Percentiles rank a stretch among this genome's conserved stretches.
Conservation (phyloP, 441 rosid genomes). For the Gossypium laxum region DNA sequence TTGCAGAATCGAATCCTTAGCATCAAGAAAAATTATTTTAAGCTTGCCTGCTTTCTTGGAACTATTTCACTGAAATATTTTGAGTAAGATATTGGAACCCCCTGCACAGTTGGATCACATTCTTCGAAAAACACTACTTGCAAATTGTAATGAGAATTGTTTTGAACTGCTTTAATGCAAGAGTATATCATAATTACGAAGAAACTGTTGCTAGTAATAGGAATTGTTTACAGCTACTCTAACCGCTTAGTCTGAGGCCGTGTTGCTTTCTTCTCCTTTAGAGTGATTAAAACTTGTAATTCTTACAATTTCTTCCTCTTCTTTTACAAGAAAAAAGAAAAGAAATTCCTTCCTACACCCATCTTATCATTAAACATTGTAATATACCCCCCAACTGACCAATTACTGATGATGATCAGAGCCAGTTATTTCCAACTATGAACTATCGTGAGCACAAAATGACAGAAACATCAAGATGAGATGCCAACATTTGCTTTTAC, state of each 20-base stretch:
- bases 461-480: background rate
- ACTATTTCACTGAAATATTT: background rate
- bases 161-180: background rate
- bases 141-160: background rate
- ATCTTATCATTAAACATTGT: background rate
- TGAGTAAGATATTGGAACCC: background rate
- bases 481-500: background rate
- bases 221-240: background rate
- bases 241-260: background rate
- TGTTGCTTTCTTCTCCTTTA: background rate
- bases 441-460: background rate
- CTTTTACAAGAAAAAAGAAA: background rate
- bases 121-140: background rate
- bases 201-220: background rate
- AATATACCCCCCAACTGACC: background rate
- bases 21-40: background rate
- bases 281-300: background rate
- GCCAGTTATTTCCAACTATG: constrained; percentile 10
- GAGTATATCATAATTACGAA: background rate
- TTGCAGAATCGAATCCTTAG: background rate
- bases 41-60: background rate
- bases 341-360: background rate
- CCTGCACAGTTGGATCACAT: background rate
- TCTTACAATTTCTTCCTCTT: background rate
- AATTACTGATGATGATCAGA: background rate